Evolutionary conservation across 176 grass and related monocot species (phyloP).

Genomic region (Musa schizocarpa): DNA sequence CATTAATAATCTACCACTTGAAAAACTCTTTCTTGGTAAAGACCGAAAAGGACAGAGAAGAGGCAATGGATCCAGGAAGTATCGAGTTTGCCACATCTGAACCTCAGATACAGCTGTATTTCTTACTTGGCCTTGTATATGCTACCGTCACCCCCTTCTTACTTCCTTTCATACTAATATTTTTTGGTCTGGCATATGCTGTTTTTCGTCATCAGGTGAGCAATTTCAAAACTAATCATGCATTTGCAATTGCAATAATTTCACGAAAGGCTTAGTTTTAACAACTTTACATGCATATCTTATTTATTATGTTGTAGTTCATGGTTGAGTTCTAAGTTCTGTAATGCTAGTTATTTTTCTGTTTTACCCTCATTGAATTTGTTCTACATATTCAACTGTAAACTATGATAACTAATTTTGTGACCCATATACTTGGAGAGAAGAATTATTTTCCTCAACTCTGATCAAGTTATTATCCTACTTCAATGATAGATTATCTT

Average conservation of each 20-base stretch:
- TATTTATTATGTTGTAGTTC: neutral
- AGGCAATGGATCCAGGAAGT: constrained; percentile 97
- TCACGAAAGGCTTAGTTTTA: neutral
- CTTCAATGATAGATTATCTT: neutral
- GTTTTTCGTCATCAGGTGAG: constrained; percentile 94
- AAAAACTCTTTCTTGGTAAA: constrained; percentile 99
- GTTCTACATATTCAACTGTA: no score
- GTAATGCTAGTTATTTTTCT: no score
- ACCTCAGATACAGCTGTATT: constrained; percentile 98
- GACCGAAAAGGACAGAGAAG: constrained; percentile 89
- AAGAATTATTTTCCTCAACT: neutral
- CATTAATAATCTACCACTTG: constrained; percentile 80
- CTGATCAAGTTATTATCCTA: neutral
- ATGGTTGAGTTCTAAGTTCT: no score
- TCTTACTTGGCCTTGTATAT: constrained; percentile 96
- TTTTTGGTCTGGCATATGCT: constrained; percentile 72
- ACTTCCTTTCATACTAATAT: constrained; percentile 89
- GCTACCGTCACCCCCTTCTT: constrained; percentile 83
- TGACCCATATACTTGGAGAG: neutral
- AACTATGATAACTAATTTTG: neutral
- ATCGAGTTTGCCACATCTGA: constrained; percentile 85
- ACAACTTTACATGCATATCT: no score
- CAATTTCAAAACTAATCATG: constrained; percentile 11
- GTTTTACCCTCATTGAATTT: no score
- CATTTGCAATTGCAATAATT: neutral